Evolutionary conservation across 2,329 filamentous ascomycete species (phyloP).

Genomic region (Aspergillus sp.): DNA sequence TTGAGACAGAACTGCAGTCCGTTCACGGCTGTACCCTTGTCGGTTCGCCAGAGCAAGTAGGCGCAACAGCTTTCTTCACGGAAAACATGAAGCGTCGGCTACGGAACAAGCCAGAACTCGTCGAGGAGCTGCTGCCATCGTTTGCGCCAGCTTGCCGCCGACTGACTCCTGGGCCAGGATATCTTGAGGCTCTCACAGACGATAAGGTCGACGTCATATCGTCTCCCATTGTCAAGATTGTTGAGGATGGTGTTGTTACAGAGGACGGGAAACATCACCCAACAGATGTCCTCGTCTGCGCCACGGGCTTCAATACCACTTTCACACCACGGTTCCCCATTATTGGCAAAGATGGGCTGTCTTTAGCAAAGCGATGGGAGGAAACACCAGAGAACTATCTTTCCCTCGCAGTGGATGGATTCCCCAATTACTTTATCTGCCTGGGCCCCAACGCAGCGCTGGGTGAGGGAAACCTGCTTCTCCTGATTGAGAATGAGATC

Average conservation of each 20-base stretch:
- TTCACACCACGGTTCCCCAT: slow-evolving; percentile 37
- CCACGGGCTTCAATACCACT: slow-evolving; percentile 40
- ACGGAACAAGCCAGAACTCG: slow-evolving; percentile 34
- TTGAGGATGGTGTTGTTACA: slow-evolving; percentile 32
- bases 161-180: slow-evolving; percentile 48
- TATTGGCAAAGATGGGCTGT: slow-evolving; percentile 28
- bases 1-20: slow-evolving; percentile 35
- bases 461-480: slow-evolving; percentile 35
- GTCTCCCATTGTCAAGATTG: slow-evolving; percentile 50
- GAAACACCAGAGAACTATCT: slow-evolving; percentile 38
- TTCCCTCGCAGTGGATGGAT: slow-evolving; percentile 32
- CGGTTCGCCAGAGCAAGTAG: slow-evolving; percentile 29
- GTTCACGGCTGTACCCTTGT: slow-evolving; percentile 29
- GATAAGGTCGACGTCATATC: slow-evolving; percentile 62
- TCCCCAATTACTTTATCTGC: slow-evolving; percentile 37
- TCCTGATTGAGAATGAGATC: slow-evolving; percentile 32
- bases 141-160: slow-evolving; percentile 35
- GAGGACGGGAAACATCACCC: slow-evolving; percentile 34
- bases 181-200: slow-evolving; percentile 61
- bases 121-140: slow-evolving; percentile 38
- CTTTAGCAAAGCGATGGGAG: slow-evolving; percentile 31
- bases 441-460: slow-evolving; percentile 35
- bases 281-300: slow-evolving; percentile 38
- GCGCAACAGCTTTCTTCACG: slow-evolving; percentile 23
- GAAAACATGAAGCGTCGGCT: slow-evolving; percentile 36